Conservation (phyloP, 768 basidiomycete species). For the Boletus sp. region DNA sequence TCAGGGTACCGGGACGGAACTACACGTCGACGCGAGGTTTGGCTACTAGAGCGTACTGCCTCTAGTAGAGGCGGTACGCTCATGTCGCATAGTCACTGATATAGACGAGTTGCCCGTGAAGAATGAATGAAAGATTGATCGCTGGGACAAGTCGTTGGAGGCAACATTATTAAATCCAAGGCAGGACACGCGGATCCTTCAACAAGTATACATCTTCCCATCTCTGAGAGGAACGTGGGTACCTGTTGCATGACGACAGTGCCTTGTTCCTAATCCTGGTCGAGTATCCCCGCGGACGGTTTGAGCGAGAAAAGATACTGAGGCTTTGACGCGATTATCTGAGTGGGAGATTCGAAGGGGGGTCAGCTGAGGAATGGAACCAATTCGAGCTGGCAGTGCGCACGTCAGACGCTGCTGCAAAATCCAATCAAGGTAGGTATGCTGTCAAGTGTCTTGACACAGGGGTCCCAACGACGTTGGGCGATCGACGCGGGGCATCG, state of each 20-base stretch:
- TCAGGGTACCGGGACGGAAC: conserved; percentile 8
- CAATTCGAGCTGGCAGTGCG: background rate
- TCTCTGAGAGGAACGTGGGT: background rate
- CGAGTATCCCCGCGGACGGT: conserved; percentile 5
- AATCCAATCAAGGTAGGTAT: background rate
- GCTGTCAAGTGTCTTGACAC: background rate
- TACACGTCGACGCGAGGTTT: background rate
- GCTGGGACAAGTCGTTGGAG: background rate
- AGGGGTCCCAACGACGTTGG: background rate
- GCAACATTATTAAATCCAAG: background rate
- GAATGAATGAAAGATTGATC: conserved; percentile 6
- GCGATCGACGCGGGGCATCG: conserved; percentile 3
- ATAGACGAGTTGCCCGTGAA: background rate
- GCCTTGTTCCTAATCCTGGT: conserved; percentile 2
- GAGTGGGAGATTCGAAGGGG: background rate
- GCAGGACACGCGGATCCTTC: background rate
- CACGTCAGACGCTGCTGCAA: background rate
- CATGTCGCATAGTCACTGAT: conserved; percentile 9
- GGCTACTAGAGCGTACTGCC: too few relatives aligned
- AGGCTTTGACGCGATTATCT: background rate
- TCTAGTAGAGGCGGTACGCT: conserved; percentile 17
- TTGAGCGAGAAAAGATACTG: background rate
- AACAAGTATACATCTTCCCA: conserved; percentile 6
- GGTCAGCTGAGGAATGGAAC: background rate
- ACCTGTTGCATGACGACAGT: conserved; percentile 14